Base-by-base conservation (phyloP, 2,329 filamentous ascomycete species). In the Penicillium sp. region DNA sequence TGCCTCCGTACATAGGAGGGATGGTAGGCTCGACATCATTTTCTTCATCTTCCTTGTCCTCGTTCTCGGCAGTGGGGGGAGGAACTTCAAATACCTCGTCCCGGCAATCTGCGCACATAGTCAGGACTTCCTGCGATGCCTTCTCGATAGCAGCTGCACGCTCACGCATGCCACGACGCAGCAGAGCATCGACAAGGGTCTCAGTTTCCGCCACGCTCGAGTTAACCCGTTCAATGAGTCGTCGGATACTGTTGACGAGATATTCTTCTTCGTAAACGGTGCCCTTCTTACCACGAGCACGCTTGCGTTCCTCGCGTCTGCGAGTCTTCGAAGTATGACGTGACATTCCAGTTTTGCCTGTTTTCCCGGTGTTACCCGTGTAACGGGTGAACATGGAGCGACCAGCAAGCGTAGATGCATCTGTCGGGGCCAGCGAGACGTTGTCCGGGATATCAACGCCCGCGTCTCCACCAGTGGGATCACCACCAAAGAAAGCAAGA, bases 221-320 rank as follows among this genome's bases (percentile, higher is more conserved):
- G 66, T 90, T 88, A 21, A 95, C 81, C 32, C 90, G 78, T 66
- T 95, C 88, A 13, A 95, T 80, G 31, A 98, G 76, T 22, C 93
- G 77, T 12, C 84, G 80, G 32, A 97, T 83, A 58, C 85, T 91
- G 67, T 90, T 93, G 51, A 95, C 84, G 5, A 98, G 79, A 68
- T 98, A 98, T 69, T 97, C 93, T 65, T 97, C 91, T 69, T 98
- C 93, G 68, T 98, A 98, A 5, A 98, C 87, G 15, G 88, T 95
- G 10, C 93, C 93, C 75, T 97, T 97, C 68, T 95, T 91, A 22
- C 93, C 93, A 7, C 88, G 77, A 0, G 93, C 93, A 15, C 91
- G 82, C 78, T 98, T 98, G 68, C 95, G 83, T 75, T 98, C 93
- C 69, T 98, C 93, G 19, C 89, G 79, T 22, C 85, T 78, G 45